Evolutionary conservation across 2,329 filamentous ascomycete genomes (phyloP).

Genomic region (Pleoardoris graminearum): DNA sequence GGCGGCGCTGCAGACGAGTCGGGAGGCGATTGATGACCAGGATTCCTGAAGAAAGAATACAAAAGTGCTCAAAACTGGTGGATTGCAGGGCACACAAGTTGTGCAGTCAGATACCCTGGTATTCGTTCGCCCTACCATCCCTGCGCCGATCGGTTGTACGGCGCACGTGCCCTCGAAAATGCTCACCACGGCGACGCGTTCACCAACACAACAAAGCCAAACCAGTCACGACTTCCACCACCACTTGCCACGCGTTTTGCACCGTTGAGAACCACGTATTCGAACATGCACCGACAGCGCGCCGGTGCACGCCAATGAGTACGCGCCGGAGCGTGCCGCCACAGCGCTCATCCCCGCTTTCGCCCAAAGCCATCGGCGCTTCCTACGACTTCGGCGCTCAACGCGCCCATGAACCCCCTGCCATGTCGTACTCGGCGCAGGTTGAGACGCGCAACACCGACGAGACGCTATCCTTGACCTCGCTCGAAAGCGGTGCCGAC

Average conservation of each 20-base stretch:
- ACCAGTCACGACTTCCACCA: not conserved
- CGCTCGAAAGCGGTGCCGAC: slow-evolving; percentile 48
- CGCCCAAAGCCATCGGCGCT: slow-evolving; percentile 29
- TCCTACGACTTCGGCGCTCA: slow-evolving; percentile 27
- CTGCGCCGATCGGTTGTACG: slow-evolving; percentile 3
- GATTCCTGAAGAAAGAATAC: slow-evolving; percentile 26
- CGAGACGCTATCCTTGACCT: slow-evolving; percentile 40
- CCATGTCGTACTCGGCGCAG: slow-evolving; percentile 29
- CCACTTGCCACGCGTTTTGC: not conserved
- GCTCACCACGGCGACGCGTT: slow-evolving; percentile 6
- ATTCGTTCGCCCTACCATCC: too few relatives aligned
- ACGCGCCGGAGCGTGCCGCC: slow-evolving; percentile 38
- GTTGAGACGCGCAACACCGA: slow-evolving; percentile 27
- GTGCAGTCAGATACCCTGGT: too few relatives aligned
- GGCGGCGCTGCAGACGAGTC: slow-evolving; percentile 38
- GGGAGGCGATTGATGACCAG: slow-evolving; percentile 41
- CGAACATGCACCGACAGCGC: slow-evolving; percentile 21
- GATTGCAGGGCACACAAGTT: too few relatives aligned
- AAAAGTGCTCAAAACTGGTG: too few relatives aligned
- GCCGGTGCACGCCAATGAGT: slow-evolving; percentile 30
- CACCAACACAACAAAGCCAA: slow-evolving; percentile 7
- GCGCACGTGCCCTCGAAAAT: slow-evolving; percentile 10
- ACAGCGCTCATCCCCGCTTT: slow-evolving; percentile 37
- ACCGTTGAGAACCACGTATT: not conserved
- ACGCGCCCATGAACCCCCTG: slow-evolving; percentile 22